A percentile compares a stretch with the other conserved stretches of the same genome.
Conservation (phyloP, 208 protist species). For the Leishmania mexicana region DNA sequence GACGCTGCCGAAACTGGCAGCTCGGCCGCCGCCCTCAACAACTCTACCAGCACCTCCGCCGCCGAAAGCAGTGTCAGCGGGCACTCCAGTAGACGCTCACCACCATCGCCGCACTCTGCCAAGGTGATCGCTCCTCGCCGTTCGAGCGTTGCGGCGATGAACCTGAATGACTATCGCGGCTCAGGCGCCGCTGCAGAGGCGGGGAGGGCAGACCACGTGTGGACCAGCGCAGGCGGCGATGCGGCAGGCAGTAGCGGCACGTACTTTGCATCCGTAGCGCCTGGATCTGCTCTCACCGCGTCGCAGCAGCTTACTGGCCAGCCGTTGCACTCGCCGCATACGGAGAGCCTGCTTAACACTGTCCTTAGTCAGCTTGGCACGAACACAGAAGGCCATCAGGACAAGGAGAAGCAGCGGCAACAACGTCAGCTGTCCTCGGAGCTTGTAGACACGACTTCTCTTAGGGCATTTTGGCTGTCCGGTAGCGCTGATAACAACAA, state of each 20-base stretch:
- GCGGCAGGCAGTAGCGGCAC: not conserved
- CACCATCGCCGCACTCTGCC: constrained; percentile 10
- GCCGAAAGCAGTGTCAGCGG: not conserved
- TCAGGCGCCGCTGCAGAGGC: not conserved
- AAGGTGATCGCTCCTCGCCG: constrained; percentile 28
- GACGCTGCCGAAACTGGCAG: not conserved
- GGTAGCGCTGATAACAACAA: not conserved
- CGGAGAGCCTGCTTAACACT: constrained; percentile 26
- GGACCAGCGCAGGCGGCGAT: not conserved
- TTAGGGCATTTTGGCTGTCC: not conserved
- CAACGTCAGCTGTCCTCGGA: not conserved
- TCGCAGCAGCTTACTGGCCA: constrained; percentile 8
- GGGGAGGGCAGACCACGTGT: not conserved
- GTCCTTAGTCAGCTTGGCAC: constrained; percentile 5
- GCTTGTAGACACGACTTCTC: not conserved
- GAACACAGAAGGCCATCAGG: not conserved
- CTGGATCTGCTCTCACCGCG: constrained; percentile 1
- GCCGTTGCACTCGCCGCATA: constrained; percentile 20
- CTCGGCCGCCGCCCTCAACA: not conserved
- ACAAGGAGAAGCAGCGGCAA: not conserved
- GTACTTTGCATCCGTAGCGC: constrained; percentile 13
- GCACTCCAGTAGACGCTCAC: not conserved
- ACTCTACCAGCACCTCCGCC: not conserved
- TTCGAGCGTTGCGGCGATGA: constrained; percentile 26
- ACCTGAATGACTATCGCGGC: constrained; percentile 7